Conservation (phyloP, 805 yeast genomes). For the Wickerhamomyces sydowiorum region DNA sequence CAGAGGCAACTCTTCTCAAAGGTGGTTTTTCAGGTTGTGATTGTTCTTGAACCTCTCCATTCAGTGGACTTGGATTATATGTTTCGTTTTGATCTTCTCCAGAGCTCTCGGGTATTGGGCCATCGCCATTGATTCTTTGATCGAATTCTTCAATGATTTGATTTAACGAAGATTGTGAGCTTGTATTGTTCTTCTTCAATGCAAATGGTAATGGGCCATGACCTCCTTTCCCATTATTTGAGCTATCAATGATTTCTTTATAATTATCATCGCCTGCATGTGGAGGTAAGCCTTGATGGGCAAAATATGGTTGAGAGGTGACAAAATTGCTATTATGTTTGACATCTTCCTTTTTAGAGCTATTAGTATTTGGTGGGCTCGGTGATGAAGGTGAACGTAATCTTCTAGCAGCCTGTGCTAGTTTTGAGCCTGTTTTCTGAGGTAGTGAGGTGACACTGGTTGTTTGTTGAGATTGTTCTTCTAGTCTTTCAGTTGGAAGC, state of each 20-base stretch:
- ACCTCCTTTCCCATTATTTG: constrained; percentile 6
- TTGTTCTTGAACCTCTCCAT: neutral
- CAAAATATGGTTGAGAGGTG: constrained; percentile 43
- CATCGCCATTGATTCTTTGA: neutral
- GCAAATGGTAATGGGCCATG: constrained; percentile 28
- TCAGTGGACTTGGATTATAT: neutral
- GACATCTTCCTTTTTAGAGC: neutral
- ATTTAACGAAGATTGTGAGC: constrained; percentile 23
- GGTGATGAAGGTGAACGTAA: constrained; percentile 31
- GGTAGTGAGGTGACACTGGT: constrained; percentile 3
- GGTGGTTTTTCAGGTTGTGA: constrained; percentile 21
- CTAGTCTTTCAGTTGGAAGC: constrained; percentile 4
- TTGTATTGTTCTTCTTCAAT: constrained; percentile 18
- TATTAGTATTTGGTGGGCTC: constrained; percentile 12
- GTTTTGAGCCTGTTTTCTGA: neutral
- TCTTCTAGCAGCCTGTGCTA: constrained; percentile 19
- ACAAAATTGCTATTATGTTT: constrained; percentile 9
- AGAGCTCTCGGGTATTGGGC: neutral
- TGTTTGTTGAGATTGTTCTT: constrained; percentile 2
- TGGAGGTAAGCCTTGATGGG: constrained; percentile 54
- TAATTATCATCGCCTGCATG: constrained; percentile 28
- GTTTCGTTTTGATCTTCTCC: neutral
- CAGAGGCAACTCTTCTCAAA: constrained; percentile 77
- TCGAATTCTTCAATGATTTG: constrained; percentile 30
- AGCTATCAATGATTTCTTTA: constrained; percentile 6